These are phyloP conservation scores for Funneliformis caledonium DNA, from an alignment of 371 early-diverging fungal species.

Conservation along the genomic window DNA sequence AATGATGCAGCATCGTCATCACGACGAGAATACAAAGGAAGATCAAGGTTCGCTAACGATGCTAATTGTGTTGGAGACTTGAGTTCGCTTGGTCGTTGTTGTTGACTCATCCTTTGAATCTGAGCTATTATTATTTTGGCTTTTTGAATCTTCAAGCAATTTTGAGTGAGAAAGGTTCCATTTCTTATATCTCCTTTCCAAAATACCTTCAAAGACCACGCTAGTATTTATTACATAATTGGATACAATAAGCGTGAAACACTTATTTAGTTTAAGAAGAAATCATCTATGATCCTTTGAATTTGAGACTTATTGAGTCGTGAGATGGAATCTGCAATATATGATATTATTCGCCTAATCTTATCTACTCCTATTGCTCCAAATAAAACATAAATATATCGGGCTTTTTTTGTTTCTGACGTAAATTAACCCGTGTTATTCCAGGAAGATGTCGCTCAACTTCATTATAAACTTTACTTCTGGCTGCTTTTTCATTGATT, in stretches of 20 bases:
- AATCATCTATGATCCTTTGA: too few species aligned
- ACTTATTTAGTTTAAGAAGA: too few species aligned
- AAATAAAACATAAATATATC: conserved; percentile 28
- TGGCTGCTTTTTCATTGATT: not conserved
- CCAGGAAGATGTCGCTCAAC: not conserved
- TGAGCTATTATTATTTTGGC: not conserved
- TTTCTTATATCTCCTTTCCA: conserved; percentile 70
- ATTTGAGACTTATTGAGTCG: not conserved
- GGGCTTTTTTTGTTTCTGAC: too few species aligned
- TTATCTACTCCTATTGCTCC: conserved; percentile 8
- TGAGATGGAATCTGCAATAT: conserved; percentile 18
- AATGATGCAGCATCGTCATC: conserved; percentile 41
- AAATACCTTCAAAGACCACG: conserved; percentile 69
- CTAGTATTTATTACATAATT: too few species aligned
- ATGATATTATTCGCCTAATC: conserved; percentile 1
- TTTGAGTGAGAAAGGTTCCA: conserved; percentile 83
- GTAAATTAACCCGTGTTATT: not conserved
- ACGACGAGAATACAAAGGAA: conserved; percentile 17
- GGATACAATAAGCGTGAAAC: too few species aligned
- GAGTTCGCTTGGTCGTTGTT: conserved; percentile 13
- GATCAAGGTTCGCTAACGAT: conserved; percentile 30
- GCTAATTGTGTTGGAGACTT: conserved; percentile 36
- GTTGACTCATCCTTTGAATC: not conserved
- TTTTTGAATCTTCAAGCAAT: conserved; percentile 47
- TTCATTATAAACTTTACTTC: conserved; percentile 11